Evolutionary conservation across 208 protist genomes (phyloP), one percentile per base, ranked within the genome.

Genomic region (Crithidia sp.): DNA sequence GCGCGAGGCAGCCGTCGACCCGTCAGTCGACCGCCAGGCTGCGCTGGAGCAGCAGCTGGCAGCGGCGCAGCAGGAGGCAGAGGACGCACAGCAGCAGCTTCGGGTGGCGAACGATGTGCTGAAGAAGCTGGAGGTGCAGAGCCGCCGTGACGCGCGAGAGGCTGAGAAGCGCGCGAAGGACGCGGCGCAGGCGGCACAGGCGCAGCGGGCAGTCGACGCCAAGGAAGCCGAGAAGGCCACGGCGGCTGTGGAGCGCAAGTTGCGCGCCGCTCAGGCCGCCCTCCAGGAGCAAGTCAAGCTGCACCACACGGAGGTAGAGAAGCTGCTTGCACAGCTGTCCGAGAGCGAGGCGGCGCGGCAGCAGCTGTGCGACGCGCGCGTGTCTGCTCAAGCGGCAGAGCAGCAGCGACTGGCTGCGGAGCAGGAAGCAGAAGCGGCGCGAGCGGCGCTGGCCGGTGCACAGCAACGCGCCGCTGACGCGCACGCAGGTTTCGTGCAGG

Each of bases 321-420:
- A 53, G 36, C 53, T 70, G 54, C 52, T 70, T 16, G 43, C 17
- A 0, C 58, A 65, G 57, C 45, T 73, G 68, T 49, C 54, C 4
- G 40, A 55, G 54, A 43, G 47, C 43, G 63, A 60, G 61, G 17
- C 3, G 64, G 39, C 40, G 39, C 56, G 28, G 56, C 62, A 67
- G 61, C n/a, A 69, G 68, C 62, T 69, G 67, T 47, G 67, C 59
- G 68, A 56, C 37, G 68, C 7, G 7, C 54, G n/a, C 13, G 50
- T n/a, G 16, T 19, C 45, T 5, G 52, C 67, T 3, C 67, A 64
- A 36, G 37, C 49, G 3, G 55, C 39, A 9, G 71, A 56, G 41
- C 41, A 40, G 55, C 49, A 55, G 49, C 2, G 50, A 9, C 37
- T 4, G 12, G 16, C 36, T 12, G 16, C 44, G n/a, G 16, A 3